These are phyloP conservation scores for Sphagnurus paluster DNA, from an alignment of 1,284 basidiomycete species.

Conservation along the genomic window DNA sequence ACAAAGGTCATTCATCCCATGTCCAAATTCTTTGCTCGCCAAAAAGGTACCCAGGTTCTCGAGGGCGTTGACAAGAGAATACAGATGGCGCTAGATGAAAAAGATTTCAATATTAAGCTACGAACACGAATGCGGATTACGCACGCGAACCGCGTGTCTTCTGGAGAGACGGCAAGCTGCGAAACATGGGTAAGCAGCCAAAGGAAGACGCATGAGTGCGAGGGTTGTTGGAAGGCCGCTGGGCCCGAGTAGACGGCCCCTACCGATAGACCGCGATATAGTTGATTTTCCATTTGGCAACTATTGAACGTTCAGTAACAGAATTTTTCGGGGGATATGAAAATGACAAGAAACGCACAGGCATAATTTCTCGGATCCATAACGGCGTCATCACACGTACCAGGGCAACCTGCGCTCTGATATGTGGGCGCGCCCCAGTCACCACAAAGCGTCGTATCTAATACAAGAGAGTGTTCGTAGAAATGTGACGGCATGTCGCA, in stretches of 20 bases:
- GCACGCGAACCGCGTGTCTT: too few relatives aligned
- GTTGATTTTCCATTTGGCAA: conserved; percentile 14
- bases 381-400: conserved; percentile 10
- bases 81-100: too few relatives aligned
- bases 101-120: too few relatives aligned
- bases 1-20: too few relatives aligned
- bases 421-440: conserved; percentile 24
- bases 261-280: conserved; percentile 10
- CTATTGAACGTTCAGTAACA: not conserved
- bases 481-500: conserved; percentile 73
- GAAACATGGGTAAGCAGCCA: too few relatives aligned
- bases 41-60: too few relatives aligned
- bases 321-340: not conserved
- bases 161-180: too few relatives aligned
- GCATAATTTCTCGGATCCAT: conserved; percentile 9
- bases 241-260: not conserved
- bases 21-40: too few relatives aligned
- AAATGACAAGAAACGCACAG: conserved; percentile 5
- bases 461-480: conserved; percentile 61
- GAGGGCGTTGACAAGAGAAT: too few relatives aligned
- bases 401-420: conserved; percentile 6
- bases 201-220: too few relatives aligned
- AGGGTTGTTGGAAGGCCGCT: too few relatives aligned
- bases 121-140: too few relatives aligned
- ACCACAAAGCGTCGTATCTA: conserved; percentile 67